phyloP scores from a whole-genome alignment of 2,329 filamentous ascomycete species.

The Colletotrichum eleusines region DNA sequence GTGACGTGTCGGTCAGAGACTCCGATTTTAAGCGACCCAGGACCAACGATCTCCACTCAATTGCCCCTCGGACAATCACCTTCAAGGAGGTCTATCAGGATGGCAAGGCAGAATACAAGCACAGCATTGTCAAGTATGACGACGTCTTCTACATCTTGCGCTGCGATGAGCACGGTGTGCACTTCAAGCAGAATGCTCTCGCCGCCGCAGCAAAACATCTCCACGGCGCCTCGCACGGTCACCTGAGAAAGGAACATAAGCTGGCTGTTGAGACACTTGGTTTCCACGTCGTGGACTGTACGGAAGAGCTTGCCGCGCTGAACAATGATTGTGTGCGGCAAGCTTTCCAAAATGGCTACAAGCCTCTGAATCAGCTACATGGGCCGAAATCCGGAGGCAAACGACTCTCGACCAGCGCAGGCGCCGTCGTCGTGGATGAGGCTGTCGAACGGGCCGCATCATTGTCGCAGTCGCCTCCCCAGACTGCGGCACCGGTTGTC shows the following conservation, averaged over 20 bases:
- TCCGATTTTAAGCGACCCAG: slow-evolving; percentile 19
- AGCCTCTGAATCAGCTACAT: slow-evolving; percentile 38
- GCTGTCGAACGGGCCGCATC: background rate
- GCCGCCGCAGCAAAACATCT: slow-evolving; percentile 42
- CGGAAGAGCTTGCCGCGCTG: slow-evolving; percentile 23
- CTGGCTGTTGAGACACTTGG: slow-evolving; percentile 40
- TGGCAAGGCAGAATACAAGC: slow-evolving; percentile 42
- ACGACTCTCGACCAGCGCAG: slow-evolving; percentile 23
- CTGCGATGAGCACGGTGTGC: slow-evolving; percentile 43
- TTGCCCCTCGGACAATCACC: slow-evolving; percentile 37
- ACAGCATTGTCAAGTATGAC: slow-evolving; percentile 41
- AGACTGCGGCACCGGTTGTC: background rate
- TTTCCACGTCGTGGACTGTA: slow-evolving; percentile 41
- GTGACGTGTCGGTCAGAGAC: slow-evolving; percentile 8
- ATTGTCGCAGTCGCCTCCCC: background rate
- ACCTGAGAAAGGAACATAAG: slow-evolving; percentile 31
- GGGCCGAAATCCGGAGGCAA: slow-evolving; percentile 38
- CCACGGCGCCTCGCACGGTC: slow-evolving; percentile 34
- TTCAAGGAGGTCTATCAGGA: slow-evolving; percentile 44
- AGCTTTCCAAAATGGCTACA: slow-evolving; percentile 41
- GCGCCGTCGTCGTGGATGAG: background rate
- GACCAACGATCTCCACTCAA: background rate
- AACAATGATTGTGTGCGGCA: slow-evolving; percentile 41
- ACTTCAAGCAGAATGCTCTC: slow-evolving; percentile 42
- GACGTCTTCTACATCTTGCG: slow-evolving; percentile 43